Evolutionary conservation across 768 basidiomycete genomes (phyloP).

Genomic region (Mycena galericulata): DNA sequence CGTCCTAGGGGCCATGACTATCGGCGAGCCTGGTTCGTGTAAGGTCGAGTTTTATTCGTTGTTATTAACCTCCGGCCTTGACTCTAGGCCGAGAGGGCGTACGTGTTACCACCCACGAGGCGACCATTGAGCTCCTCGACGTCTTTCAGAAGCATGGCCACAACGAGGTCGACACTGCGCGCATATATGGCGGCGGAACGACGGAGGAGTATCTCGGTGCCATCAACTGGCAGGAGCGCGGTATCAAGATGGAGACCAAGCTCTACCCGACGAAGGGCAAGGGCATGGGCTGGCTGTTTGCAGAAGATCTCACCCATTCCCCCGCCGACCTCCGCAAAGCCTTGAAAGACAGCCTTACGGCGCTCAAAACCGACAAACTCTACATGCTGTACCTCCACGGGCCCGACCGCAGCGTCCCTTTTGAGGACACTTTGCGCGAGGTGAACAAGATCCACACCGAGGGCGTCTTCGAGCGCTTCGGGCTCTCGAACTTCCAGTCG

Average conservation of each 20-base stretch:
- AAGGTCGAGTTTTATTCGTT: too few species aligned
- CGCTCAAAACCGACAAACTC: slow-evolving; percentile 37
- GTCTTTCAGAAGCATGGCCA: slow-evolving; percentile 50
- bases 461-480: too few species aligned
- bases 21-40: slow-evolving; percentile 4
- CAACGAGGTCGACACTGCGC: slow-evolving; percentile 47
- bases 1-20: slow-evolving; percentile 9
- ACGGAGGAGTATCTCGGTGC: slow-evolving; percentile 52
- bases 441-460: too few species aligned
- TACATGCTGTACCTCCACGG: slow-evolving; percentile 56
- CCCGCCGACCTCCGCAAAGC: slow-evolving; percentile 35
- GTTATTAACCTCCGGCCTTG: too few species aligned
- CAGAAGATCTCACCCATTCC: neutral
- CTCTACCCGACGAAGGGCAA: neutral
- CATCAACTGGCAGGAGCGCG: slow-evolving; percentile 55
- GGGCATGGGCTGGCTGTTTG: slow-evolving; percentile 16
- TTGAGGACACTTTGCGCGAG: slow-evolving; percentile 38
- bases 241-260: slow-evolving; percentile 36
- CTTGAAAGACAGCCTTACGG: slow-evolving; percentile 48
- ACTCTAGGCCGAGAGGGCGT: neutral
- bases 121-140: slow-evolving; percentile 16
- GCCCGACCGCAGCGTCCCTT: slow-evolving; percentile 59
- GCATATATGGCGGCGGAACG: slow-evolving; percentile 21
- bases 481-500: too few species aligned
- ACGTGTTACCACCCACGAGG: neutral